Base-by-base conservation (phyloP, 2,329 filamentous ascomycete species). In the Clonostachys byssicola region DNA sequence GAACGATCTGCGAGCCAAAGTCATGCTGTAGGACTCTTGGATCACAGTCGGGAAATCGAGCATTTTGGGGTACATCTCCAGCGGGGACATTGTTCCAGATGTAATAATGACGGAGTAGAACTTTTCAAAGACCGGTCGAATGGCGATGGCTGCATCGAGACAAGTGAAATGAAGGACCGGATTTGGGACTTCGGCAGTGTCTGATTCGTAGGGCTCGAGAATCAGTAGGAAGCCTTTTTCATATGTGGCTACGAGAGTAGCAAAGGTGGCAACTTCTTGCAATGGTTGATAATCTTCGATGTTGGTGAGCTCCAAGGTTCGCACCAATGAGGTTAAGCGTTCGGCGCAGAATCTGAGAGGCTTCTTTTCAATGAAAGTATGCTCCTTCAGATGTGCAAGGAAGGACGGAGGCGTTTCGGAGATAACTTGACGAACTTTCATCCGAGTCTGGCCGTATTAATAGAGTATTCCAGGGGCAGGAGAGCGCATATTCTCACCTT, bases 1-100 rank as follows among this genome's bases (percentile, higher is more conserved):
- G 71, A 99, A 99, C n/a, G 94, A 96, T 48, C 88, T 81, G 40
- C 95, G 81, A 3, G 92, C 92, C 6, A 99, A 79, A 1, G 94
- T 97, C 91, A 99, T 99, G 52, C 83, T 85, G 70, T 99, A 99
- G 0, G 95, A 99, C 65, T 99, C 92, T 62, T 97, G 92, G 4
- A 97, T 87, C 1, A 97, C 91, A 2, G 92, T 90, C 10, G 79
- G 78, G 68, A 99, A 99, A 46, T 90, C 88, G 23, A 99, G 83
- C 92, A 99, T 99, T 61, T 96, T 96, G 0, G 94, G 95, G 60
- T 99, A 99, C 88, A 99, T 99, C 63, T 99, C 95, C 5, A 99
- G 71, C 1, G 94, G 94, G 2, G 94, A 97, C 51, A 99, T 90
- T 2, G 94, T 99, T 52, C 94, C 94, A 0, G 94, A 97, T 0